Conservation (phyloP, 2,329 filamentous ascomycete species). For the Didymella keratinophila region DNA sequence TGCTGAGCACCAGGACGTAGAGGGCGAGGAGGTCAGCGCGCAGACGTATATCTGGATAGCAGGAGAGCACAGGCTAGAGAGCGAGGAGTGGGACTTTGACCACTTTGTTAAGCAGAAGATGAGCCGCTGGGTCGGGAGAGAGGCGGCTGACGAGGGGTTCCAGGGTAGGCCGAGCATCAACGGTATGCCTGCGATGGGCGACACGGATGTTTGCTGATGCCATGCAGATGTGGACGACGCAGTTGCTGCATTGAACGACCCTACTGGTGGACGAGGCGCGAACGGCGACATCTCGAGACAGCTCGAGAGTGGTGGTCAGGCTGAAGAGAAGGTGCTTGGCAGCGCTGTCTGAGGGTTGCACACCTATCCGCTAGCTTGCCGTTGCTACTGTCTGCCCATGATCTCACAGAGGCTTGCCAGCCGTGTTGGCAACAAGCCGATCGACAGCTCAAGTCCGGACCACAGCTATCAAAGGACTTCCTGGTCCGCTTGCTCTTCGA, state of each 20-base stretch:
- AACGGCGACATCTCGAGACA: conserved; percentile 53
- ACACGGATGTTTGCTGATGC: conserved; percentile 6
- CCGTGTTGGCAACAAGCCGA: too few species aligned
- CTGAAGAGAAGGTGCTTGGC: conserved; percentile 33
- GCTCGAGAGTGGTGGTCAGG: conserved; percentile 35
- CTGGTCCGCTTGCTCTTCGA: too few species aligned
- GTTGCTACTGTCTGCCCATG: neutral
- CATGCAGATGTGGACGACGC: conserved; percentile 56
- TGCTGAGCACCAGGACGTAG: conserved; percentile 32
- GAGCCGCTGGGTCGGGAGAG: conserved; percentile 62
- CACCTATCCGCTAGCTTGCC: neutral
- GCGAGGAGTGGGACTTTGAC: conserved; percentile 85
- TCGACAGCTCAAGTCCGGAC: too few species aligned
- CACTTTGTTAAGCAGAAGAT: conserved; percentile 82
- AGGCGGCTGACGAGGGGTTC: conserved; percentile 55
- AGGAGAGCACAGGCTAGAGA: conserved; percentile 64
- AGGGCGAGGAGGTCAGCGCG: conserved; percentile 52
- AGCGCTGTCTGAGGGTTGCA: conserved; percentile 41
- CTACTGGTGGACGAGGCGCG: conserved; percentile 55
- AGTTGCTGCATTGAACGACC: conserved; percentile 50
- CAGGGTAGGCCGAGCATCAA: conserved; percentile 50
- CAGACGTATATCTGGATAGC: conserved; percentile 63
- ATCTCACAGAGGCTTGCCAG: too few species aligned
- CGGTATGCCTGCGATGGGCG: conserved; percentile 22
- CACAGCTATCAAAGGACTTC: too few species aligned